These are phyloP conservation scores for Calonectria pteridis DNA, from an alignment of 2,329 filamentous ascomycete genomes.

Conservation along the genomic window DNA sequence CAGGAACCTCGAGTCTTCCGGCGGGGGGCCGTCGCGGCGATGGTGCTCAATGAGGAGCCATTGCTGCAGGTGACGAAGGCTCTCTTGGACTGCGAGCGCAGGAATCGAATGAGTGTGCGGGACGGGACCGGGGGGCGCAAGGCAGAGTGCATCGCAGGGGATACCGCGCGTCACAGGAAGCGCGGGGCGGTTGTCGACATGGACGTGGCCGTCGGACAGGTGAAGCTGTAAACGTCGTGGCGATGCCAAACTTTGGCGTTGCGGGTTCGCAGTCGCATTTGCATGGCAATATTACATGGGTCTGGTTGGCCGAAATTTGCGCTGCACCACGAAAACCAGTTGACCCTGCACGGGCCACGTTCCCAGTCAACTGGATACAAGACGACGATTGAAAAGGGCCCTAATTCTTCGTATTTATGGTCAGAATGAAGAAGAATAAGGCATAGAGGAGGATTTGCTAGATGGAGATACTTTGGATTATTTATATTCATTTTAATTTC, in stretches of 20 bases:
- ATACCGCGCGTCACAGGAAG: conserved; percentile 24
- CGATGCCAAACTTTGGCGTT: conserved; percentile 35
- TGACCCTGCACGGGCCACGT: conserved; percentile 25
- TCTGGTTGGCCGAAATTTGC: conserved; percentile 32
- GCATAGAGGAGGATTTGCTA: too few relatives aligned
- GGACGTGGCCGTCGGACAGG: conserved; percentile 10
- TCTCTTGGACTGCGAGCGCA: conserved; percentile 77
- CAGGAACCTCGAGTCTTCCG: conserved; percentile 34
- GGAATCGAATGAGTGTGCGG: conserved; percentile 74
- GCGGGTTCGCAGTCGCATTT: conserved; percentile 1
- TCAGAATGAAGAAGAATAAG: not conserved
- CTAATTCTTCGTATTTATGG: not conserved
- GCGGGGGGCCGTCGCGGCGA: conserved; percentile 31
- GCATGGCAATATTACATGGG: not conserved
- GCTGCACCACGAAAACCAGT: not conserved
- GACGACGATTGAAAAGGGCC: not conserved
- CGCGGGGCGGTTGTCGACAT: conserved; percentile 34
- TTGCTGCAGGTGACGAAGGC: conserved; percentile 63
- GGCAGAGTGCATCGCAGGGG: conserved; percentile 58
- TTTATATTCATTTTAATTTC: not conserved
- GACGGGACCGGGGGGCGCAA: conserved; percentile 64
- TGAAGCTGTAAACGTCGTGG: conserved; percentile 6
- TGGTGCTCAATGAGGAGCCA: conserved; percentile 44
- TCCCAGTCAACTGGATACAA: not conserved
- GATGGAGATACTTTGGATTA: too few relatives aligned